Conservation (phyloP, 2,329 filamentous ascomycete genomes). For the Tolypocladium inflatum region DNA sequence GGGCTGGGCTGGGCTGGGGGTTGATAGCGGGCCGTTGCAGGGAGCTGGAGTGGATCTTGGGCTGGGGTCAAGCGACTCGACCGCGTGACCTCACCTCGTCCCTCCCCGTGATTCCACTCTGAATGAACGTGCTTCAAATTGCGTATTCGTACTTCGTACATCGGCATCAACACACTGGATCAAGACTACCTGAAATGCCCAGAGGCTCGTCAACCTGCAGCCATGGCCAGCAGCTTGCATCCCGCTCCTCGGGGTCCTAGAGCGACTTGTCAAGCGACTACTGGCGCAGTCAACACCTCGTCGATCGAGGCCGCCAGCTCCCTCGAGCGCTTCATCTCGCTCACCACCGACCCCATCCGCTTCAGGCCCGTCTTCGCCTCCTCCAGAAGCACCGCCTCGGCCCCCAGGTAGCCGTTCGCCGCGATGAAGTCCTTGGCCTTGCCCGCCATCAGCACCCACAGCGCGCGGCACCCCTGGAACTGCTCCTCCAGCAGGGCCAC, state of each 20-base stretch:
- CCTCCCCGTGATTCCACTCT: background rate
- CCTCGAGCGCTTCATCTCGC: background rate
- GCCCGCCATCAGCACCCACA: slow-evolving; percentile 2
- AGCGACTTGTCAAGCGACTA: background rate
- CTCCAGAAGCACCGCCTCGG: background rate
- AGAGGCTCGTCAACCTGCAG: background rate
- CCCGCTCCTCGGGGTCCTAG: background rate
- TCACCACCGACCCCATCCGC: background rate
- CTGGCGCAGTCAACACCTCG: background rate
- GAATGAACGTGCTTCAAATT: background rate
- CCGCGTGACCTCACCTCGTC: background rate
- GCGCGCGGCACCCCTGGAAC: slow-evolving; percentile 1
- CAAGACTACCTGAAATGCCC: background rate
- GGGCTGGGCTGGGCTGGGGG: background rate
- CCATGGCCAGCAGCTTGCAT: background rate
- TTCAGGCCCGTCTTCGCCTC: background rate
- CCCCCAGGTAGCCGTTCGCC: background rate
- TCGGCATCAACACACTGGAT: background rate
- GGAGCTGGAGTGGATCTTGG: background rate
- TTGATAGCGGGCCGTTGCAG: background rate
- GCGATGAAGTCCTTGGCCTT: background rate
- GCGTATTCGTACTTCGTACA: background rate
- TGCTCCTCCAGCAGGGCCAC: slow-evolving; percentile 1
- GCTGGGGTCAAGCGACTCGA: background rate
- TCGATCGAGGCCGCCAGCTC: background rate